A percentile compares a stretch with the other conserved stretches of the same genome.
These are phyloP conservation scores for Beauveria brongniartii DNA, from an alignment of 2,329 filamentous ascomycete genomes.

Conservation along the genomic window DNA sequence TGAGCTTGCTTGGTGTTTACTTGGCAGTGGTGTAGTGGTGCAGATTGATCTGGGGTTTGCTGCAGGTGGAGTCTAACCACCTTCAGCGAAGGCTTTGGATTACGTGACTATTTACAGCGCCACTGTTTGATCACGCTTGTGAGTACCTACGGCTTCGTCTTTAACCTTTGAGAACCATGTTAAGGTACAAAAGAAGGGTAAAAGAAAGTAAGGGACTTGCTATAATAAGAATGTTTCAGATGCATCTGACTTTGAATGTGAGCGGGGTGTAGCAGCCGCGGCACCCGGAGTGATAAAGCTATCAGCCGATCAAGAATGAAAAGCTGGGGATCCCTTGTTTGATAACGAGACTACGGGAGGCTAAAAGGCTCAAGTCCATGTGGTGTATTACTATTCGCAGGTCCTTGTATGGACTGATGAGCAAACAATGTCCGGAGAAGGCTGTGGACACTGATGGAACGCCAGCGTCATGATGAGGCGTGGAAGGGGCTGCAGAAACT, in stretches of 20 bases:
- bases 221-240: background rate
- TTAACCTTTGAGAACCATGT: too few species aligned
- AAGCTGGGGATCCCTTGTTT: background rate
- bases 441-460: constrained; percentile 1
- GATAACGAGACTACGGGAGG: background rate
- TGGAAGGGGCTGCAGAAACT: background rate
- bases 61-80: background rate
- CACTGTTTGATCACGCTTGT: background rate
- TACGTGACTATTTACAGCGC: background rate
- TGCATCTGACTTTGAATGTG: background rate
- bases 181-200: too few species aligned
- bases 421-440: constrained; percentile 2
- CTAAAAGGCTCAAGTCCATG: background rate
- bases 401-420: background rate
- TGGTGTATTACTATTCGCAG: background rate
- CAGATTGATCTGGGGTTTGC: background rate
- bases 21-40: background rate
- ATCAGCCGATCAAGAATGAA: background rate
- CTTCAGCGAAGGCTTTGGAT: too few species aligned
- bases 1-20: background rate
- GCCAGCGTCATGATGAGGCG: background rate
- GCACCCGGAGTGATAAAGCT: background rate
- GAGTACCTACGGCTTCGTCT: too few species aligned
- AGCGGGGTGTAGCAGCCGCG: background rate
- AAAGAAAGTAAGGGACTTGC: too few species aligned